Evolutionary conservation across 768 basidiomycete species (phyloP), one percentile per base, ranked within the genome.

Genomic region (Pilatotrama ljubarskyi): DNA sequence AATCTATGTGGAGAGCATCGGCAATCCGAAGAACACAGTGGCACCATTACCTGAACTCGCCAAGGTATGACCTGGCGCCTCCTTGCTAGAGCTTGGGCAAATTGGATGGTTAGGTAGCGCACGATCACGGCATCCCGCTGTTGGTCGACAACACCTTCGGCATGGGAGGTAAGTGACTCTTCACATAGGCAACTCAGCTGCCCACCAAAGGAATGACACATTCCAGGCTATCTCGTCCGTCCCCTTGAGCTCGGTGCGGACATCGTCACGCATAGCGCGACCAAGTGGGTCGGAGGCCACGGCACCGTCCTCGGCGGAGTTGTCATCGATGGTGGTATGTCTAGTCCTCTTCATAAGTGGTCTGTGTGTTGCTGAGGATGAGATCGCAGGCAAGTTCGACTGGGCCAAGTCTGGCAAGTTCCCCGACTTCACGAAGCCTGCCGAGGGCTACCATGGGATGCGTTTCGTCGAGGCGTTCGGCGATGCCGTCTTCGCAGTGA

Each of bases 221-320:
- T 2, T n/a, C 17, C 53, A 71, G 71, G 75, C 6, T 93, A 90
- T 65, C 79, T 93, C 56, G 77, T 86, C 58, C 78, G 80, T 0
- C 91, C 91, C 0, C 83, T 93, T 60, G 80, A 85, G 24, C 80
- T 83, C 66, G 92, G 91, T n/a, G 90, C 92, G 0, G 89, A 93
- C 65, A 89, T 93, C 57, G 76, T 93, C 57, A 78, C 91, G 14
- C 86, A 92, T 69, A 88, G 85, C 51, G 88, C 88, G 0, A 91
- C 91, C 1, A 92, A 93, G 68, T 93, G 91, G 91, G 90, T 93
- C 37, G 86, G 88, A 15, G 87, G 88, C 0, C 89, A 91, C 62
- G 91, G 91, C 35, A 91, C 85, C 0, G 88, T 87, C 32, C 88
- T 93, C 47, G 89, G 80, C 9, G 91, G 91, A 41, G 83, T 91